phyloP scores from a whole-genome alignment of 2,329 filamentous ascomycete species.

The Pseudogymnoascus sp. region DNA sequence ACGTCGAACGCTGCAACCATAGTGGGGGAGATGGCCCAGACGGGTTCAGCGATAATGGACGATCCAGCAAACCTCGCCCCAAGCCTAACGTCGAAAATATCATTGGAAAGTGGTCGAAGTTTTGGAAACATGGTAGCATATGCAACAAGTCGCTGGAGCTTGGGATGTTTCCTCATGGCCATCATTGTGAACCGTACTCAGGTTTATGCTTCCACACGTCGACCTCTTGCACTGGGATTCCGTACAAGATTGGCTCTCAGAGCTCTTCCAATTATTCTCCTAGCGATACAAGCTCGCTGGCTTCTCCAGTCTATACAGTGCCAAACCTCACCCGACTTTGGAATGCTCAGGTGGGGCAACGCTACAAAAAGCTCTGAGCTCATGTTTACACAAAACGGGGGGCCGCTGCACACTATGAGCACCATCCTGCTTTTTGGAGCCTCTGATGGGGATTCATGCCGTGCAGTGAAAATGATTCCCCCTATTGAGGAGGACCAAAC shows the following conservation, averaged over 20 bases:
- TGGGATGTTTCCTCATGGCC: constrained; percentile 79
- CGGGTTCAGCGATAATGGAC: constrained; percentile 24
- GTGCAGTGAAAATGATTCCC: constrained; percentile 64
- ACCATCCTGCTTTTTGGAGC: constrained; percentile 66
- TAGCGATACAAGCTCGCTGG: constrained; percentile 58
- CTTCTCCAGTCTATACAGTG: constrained; percentile 84
- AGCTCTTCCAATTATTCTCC: constrained; percentile 60
- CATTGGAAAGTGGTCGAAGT: constrained; percentile 55
- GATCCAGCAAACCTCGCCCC: constrained; percentile 36
- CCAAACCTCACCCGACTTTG: constrained; percentile 72
- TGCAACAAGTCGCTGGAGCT: constrained; percentile 83
- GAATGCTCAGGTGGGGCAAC: constrained; percentile 61
- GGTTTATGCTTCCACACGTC: constrained; percentile 83
- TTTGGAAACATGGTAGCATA: constrained; percentile 86
- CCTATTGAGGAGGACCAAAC: constrained; percentile 38
- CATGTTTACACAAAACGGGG: constrained; percentile 62
- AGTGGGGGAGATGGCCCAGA: constrained; percentile 30
- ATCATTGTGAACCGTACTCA: constrained; percentile 84
- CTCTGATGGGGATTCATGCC: constrained; percentile 66
- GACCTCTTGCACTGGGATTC: constrained; percentile 70
- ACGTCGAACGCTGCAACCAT: constrained; percentile 25
- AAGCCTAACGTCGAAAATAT: constrained; percentile 41
- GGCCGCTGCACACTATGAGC: constrained; percentile 64
- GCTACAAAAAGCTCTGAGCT: constrained; percentile 56
- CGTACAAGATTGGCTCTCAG: constrained; percentile 63